phyloP scores from a whole-genome alignment of 371 early-diverging fungal species.

The Mortierella sp. region DNA sequence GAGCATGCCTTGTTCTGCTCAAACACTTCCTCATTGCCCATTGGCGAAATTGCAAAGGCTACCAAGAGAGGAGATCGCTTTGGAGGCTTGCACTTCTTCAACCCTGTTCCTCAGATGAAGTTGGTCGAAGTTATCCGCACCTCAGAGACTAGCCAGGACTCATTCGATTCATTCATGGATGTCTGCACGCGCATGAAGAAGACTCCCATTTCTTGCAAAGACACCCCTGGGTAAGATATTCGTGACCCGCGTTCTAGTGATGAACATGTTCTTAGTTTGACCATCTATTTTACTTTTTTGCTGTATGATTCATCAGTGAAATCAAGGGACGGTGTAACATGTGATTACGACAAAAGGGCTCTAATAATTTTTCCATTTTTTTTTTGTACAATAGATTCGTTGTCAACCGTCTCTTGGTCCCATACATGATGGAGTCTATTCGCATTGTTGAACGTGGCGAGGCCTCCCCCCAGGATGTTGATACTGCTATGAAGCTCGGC shows the following conservation, averaged over 20 bases:
- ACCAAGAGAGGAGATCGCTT: slow-evolving; percentile 74
- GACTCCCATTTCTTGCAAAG: slow-evolving; percentile 93
- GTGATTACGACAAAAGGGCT: slow-evolving; percentile 9
- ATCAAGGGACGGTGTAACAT: neutral
- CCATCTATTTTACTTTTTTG: neutral
- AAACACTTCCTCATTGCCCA: slow-evolving; percentile 94
- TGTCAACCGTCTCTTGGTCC: slow-evolving; percentile 96
- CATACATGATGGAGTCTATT: slow-evolving; percentile 96
- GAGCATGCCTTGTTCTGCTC: slow-evolving; percentile 83
- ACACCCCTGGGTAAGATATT: slow-evolving; percentile 91
- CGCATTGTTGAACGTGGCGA: slow-evolving; percentile 93
- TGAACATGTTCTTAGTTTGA: neutral
- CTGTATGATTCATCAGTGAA: slow-evolving; percentile 5
- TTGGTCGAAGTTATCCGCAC: slow-evolving; percentile 94
- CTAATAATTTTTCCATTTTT: slow-evolving; percentile 9
- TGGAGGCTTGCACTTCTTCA: slow-evolving; percentile 96
- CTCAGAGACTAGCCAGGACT: slow-evolving; percentile 68
- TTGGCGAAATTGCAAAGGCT: slow-evolving; percentile 82
- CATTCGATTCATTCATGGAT: slow-evolving; percentile 70
- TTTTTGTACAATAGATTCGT: slow-evolving; percentile 77
- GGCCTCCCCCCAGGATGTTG: slow-evolving; percentile 90
- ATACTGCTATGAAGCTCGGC: slow-evolving; percentile 97
- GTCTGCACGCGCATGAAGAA: slow-evolving; percentile 85
- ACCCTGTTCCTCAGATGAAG: slow-evolving; percentile 98
- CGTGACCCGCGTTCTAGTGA: neutral